These are phyloP conservation scores for Neohortaea acidophila DNA, from an alignment of 495 filamentous ascomycete genomes.

Conservation along the genomic window DNA sequence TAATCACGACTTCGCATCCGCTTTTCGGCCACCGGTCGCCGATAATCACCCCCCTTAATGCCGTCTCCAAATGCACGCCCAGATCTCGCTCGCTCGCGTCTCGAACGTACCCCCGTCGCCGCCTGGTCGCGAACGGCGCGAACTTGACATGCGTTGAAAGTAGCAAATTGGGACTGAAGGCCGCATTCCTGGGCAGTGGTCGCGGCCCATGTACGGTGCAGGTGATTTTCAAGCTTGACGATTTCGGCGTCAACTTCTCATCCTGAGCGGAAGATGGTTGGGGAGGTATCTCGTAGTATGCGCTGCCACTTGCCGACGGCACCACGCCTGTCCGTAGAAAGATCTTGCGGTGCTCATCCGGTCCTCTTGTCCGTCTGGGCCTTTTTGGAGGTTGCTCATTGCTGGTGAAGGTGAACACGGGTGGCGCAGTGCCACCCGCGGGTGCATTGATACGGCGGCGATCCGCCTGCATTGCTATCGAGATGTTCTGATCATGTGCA, in stretches of 20 bases:
- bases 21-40: conserved; percentile 94
- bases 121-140: conserved; percentile 75
- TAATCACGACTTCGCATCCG: conserved; percentile 80
- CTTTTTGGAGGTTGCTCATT: conserved; percentile 14
- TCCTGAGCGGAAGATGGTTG: conserved; percentile 23
- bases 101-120: conserved; percentile 71
- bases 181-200: conserved; percentile 72
- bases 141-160: conserved; percentile 90
- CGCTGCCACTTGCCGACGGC: conserved; percentile 84
- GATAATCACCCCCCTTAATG: conserved; percentile 74
- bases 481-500: too few relatives aligned
- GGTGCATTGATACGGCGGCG: conserved; percentile 86
- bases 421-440: conserved; percentile 56
- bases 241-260: conserved; percentile 37
- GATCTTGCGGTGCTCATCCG: conserved; percentile 19
- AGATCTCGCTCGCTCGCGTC: conserved; percentile 80
- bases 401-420: conserved; percentile 42
- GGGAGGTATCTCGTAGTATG: conserved; percentile 70
- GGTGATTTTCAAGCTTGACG: conserved; percentile 61
- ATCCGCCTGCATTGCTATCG: conserved; percentile 36
- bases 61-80: conserved; percentile 77
- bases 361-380: conserved; percentile 33
- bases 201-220: conserved; percentile 88
- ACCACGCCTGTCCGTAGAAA: conserved; percentile 79
- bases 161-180: conserved; percentile 79